Base-by-base conservation (phyloP, 1,284 basidiomycete genomes). In the Ustilago bromivora region DNA sequence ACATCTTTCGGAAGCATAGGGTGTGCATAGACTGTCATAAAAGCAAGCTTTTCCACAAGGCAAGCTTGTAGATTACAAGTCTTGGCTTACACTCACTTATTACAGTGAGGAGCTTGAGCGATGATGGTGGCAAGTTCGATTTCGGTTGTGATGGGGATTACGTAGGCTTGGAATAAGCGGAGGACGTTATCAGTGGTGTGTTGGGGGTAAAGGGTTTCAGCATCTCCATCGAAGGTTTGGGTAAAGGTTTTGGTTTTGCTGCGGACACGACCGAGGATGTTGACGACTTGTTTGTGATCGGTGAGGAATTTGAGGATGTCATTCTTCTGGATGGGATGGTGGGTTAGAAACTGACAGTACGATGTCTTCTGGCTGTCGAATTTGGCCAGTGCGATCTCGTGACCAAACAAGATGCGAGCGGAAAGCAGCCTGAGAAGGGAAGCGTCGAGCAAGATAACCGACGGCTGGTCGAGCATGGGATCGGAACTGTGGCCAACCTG, bases 81-180 rank as follows among this genome's bases (percentile, higher is more conserved):
- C 40, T 41, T 15, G 6, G 0, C 40, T 41, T 19, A 3, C 23
- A 49, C 4, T 19, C n/a, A 36, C 23, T 35, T 17, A 46, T 53
- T 59, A 52, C 66, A 71, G 28, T 4, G 12, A 2, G 23, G 15
- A 15, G 41, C 17, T 15, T 61, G 65, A 34, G 19, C 40, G 19
- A 56, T 7, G 19, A 71, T 54, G 28, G 57, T 43, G 2, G 43
- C 5, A 0, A 61, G 38, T 40, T 76, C 65, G 34, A 71, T 23
- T 9, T 61, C 57, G 31, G 57, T 64, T 6, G 73, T 76, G 43
- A 76, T 43, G 3, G 73, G 73, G 31, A 76, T 51, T 35, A 76
- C n/a, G 55, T 76, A 76, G 6, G 65, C 68, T 43, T 71, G 68
- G 65, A 76, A 76, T 43, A 76, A 55, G 3, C 57, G 46, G 2